Evolutionary conservation across 129 eudicot species (phyloP).

Genomic region (Centrapalus pauciflorus): DNA sequence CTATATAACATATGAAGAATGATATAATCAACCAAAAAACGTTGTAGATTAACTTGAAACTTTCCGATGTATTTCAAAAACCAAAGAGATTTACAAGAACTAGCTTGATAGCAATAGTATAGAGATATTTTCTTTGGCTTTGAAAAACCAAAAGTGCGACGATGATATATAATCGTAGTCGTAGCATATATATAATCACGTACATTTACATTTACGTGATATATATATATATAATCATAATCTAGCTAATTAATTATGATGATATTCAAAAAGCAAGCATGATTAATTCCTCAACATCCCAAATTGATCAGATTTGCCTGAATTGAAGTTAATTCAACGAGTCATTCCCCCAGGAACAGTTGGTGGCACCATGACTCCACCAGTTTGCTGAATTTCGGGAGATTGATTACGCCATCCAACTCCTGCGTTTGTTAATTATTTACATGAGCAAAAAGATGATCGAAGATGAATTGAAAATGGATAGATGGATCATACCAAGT

Average conservation of each 20-base stretch:
- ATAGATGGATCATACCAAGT: slow-evolving; percentile 19
- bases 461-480: not conserved
- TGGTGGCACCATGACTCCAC: slow-evolving; percentile 29
- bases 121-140: slow-evolving; percentile 15
- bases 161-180: slow-evolving; percentile 4
- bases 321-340: slow-evolving; percentile 25
- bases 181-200: slow-evolving; percentile 10
- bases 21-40: not conserved
- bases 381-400: slow-evolving; percentile 25
- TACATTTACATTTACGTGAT: slow-evolving; percentile 2
- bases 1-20: not conserved
- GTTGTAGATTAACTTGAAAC: not conserved
- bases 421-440: not conserved
- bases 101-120: slow-evolving; percentile 15
- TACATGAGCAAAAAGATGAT: not conserved
- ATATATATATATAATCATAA: not conserved
- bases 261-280: slow-evolving; percentile 22
- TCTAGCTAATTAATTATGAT: not conserved
- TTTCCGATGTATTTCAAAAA: slow-evolving; percentile 18
- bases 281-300: slow-evolving; percentile 34
- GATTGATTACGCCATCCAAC: slow-evolving; percentile 31
- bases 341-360: slow-evolving; percentile 30
- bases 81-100: slow-evolving; percentile 35
- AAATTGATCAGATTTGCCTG: slow-evolving; percentile 15
- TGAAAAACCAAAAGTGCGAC: slow-evolving; percentile 16